phyloP scores from a whole-genome alignment of 2,329 filamentous ascomycete genomes.

The Leptographium radiaticola region DNA sequence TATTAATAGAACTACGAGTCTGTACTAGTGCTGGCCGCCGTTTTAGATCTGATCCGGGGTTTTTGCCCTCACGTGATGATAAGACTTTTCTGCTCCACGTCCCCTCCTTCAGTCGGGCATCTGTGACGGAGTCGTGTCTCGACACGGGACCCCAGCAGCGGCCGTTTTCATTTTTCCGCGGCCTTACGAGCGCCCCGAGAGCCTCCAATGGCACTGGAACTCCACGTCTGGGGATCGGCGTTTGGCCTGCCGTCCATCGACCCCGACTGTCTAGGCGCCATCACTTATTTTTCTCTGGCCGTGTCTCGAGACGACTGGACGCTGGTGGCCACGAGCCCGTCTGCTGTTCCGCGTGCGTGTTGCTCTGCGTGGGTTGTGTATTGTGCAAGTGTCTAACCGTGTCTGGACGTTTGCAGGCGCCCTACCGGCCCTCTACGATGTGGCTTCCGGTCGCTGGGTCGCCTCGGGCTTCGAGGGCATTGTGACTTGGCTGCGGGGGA shows the following conservation, averaged over 20 bases:
- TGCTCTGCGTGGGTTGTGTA: background rate
- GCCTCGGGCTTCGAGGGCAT: slow-evolving; percentile 50
- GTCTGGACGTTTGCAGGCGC: slow-evolving; percentile 24
- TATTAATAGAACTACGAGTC: too few relatives aligned
- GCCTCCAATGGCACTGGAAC: slow-evolving; percentile 40
- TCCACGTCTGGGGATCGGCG: slow-evolving; percentile 84
- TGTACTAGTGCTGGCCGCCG: too few relatives aligned
- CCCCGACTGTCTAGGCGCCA: slow-evolving; percentile 72
- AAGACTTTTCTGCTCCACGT: background rate
- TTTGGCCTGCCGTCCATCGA: slow-evolving; percentile 86
- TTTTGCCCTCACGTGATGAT: background rate
- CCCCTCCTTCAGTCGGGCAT: too few relatives aligned
- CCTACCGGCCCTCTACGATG: slow-evolving; percentile 41
- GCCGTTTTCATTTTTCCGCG: too few relatives aligned
- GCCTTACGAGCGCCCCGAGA: too few relatives aligned
- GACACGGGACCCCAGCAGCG: too few relatives aligned
- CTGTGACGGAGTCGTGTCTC: too few relatives aligned
- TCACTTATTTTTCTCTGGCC: slow-evolving; percentile 61
- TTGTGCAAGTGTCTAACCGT: background rate
- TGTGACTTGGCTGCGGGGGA: slow-evolving; percentile 34
- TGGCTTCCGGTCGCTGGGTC: slow-evolving; percentile 35
- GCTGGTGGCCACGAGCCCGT: slow-evolving; percentile 58
- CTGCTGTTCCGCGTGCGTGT: slow-evolving; percentile 40
- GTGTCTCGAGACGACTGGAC: slow-evolving; percentile 47
- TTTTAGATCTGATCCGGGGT: too few relatives aligned